A percentile compares a stretch with the other conserved stretches of the same genome.
Conservation (phyloP, 768 basidiomycete species). For the Rhizopogon rudus region DNA sequence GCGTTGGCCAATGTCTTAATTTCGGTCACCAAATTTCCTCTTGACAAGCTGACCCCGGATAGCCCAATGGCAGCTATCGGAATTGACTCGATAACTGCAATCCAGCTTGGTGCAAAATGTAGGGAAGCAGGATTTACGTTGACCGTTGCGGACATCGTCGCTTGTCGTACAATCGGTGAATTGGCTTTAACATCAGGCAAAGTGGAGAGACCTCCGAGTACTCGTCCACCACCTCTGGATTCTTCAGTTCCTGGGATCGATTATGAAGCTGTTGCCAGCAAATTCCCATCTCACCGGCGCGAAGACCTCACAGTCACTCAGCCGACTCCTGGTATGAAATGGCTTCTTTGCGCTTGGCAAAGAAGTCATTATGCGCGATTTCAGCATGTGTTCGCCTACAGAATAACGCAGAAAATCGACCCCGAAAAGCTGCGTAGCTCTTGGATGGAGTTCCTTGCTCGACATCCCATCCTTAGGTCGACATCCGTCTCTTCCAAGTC, state of each 20-base stretch:
- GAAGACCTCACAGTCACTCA: slow-evolving; percentile 13
- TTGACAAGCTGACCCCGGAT: slow-evolving; percentile 22
- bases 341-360: slow-evolving; percentile 40
- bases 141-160: slow-evolving; percentile 35
- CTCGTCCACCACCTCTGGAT: background rate
- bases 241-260: slow-evolving; percentile 10
- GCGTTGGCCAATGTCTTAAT: slow-evolving; percentile 7
- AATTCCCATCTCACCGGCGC: slow-evolving; percentile 11
- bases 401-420: slow-evolving; percentile 27
- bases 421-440: slow-evolving; percentile 23
- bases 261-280: slow-evolving; percentile 5
- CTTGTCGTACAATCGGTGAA: slow-evolving; percentile 31
- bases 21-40: slow-evolving; percentile 22
- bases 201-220: background rate
- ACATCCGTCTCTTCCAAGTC: slow-evolving; percentile 29
- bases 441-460: slow-evolving; percentile 32
- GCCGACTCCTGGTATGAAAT: slow-evolving; percentile 30
- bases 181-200: slow-evolving; percentile 11
- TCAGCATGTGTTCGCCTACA: slow-evolving; percentile 40
- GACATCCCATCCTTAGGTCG: slow-evolving; percentile 38
- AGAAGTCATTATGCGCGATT: slow-evolving; percentile 34
- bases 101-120: slow-evolving; percentile 37
- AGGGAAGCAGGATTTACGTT: slow-evolving; percentile 30
- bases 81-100: slow-evolving; percentile 47
- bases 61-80: slow-evolving; percentile 38